These are phyloP conservation scores for Balansia obtecta DNA, from an alignment of 2,329 filamentous ascomycete species.

Conservation along the genomic window DNA sequence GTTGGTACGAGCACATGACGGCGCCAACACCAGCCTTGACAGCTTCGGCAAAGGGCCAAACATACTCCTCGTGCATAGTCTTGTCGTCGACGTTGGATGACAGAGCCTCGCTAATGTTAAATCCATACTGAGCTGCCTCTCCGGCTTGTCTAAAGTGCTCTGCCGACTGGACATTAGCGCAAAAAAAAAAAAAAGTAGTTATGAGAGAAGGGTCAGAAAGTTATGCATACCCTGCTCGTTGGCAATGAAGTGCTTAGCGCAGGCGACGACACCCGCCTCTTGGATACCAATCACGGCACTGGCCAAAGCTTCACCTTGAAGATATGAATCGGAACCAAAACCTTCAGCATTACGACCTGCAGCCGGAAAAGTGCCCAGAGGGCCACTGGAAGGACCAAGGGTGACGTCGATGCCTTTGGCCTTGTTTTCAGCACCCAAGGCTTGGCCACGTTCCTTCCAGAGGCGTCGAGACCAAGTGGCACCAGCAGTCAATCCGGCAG, in stretches of 20 bases:
- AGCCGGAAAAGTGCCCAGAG: conserved; percentile 32
- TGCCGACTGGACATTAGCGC: conserved; percentile 6
- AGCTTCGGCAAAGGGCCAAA: conserved; percentile 68
- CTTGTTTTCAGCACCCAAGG: conserved; percentile 49
- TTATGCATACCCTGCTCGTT: conserved; percentile 49
- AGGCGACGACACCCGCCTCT: conserved; percentile 69
- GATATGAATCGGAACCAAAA: conserved; percentile 58
- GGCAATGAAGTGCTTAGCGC: conserved; percentile 62
- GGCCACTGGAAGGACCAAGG: conserved; percentile 38
- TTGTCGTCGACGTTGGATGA: conserved; percentile 59
- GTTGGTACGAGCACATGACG: conserved; percentile 60
- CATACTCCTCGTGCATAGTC: conserved; percentile 62
- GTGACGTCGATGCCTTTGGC: conserved; percentile 67
- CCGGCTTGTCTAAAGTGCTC: conserved; percentile 59
- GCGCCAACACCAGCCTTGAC: conserved; percentile 53
- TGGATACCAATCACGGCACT: conserved; percentile 72
- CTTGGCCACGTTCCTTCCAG: conserved; percentile 38
- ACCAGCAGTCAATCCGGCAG: conserved; percentile 64
- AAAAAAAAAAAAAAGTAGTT: not conserved
- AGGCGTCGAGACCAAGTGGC: conserved; percentile 71
- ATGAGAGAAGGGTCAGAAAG: too few species aligned
- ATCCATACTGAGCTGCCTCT: conserved; percentile 41
- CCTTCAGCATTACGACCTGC: conserved; percentile 53
- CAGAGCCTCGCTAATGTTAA: conserved; percentile 46
- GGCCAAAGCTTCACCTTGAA: conserved; percentile 60